Conservation (phyloP, 2,329 filamentous ascomycete species). For the Colletotrichum theobromicola region DNA sequence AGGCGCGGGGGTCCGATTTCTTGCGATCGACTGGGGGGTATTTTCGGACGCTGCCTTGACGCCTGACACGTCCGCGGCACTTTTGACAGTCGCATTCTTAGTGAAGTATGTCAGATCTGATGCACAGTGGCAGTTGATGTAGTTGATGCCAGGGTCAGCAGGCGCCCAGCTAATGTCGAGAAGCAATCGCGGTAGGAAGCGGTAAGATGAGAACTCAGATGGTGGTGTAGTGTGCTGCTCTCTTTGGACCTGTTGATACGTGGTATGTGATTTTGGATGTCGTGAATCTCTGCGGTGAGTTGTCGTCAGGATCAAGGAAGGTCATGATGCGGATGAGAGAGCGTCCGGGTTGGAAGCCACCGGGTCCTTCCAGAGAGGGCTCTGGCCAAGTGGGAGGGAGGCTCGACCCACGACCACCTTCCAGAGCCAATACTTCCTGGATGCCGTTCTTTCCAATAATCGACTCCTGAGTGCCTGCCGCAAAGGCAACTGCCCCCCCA, state of each 20-base stretch:
- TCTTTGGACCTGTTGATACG: neutral
- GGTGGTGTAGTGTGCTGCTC: neutral
- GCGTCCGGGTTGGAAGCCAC: neutral
- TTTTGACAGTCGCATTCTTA: neutral
- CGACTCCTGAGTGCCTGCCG: too few relatives aligned
- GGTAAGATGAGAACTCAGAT: neutral
- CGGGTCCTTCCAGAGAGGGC: neutral
- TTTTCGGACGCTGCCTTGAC: neutral
- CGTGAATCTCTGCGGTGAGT: neutral
- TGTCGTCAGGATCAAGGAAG: neutral
- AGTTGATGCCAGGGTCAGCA: neutral
- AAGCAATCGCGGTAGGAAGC: neutral
- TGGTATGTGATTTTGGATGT: neutral
- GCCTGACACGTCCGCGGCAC: neutral
- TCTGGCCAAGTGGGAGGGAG: neutral
- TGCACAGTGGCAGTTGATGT: neutral
- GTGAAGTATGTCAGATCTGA: neutral
- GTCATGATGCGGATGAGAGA: neutral
- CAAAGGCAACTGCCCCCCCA: neutral
- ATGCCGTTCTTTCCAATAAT: neutral
- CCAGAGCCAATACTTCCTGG: neutral
- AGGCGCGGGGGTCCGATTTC: neutral
- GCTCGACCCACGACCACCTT: neutral
- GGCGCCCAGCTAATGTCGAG: neutral
- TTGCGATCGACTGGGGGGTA: neutral